Percentiles rank a stretch among this genome's conserved stretches.
phyloP scores from a whole-genome alignment of 805 yeast genomes.

The Candida nemodendra region DNA sequence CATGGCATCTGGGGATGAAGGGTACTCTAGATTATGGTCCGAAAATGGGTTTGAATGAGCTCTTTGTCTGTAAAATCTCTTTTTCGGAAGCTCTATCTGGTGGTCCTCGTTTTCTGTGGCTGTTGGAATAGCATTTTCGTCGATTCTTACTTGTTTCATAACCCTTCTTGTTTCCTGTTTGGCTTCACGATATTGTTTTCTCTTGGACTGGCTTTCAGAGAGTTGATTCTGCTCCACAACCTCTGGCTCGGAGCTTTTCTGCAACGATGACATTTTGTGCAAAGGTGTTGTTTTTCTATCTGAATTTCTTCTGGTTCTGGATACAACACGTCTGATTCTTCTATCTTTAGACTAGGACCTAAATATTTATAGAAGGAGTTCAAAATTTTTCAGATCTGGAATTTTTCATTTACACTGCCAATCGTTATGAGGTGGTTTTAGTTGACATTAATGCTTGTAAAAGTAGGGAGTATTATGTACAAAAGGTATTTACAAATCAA shows the following conservation, averaged over 20 bases:
- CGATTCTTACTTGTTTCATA: slow-evolving; percentile 46
- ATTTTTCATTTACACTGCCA: neutral
- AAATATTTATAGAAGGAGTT: neutral
- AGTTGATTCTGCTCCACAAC: slow-evolving; percentile 3
- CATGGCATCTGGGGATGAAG: slow-evolving; percentile 77
- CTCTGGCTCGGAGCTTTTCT: neutral
- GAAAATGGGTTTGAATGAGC: slow-evolving; percentile 98
- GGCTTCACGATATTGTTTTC: slow-evolving; percentile 49
- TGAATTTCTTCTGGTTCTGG: too few relatives aligned
- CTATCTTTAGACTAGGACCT: neutral
- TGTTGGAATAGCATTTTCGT: slow-evolving; percentile 23
- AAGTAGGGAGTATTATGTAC: neutral
- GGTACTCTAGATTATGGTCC: slow-evolving; percentile 90
- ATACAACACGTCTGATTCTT: too few relatives aligned
- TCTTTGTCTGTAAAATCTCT: slow-evolving; percentile 89
- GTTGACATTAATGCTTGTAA: neutral
- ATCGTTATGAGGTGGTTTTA: too few relatives aligned
- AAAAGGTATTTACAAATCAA: neutral
- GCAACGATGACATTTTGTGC: slow-evolving; percentile 1
- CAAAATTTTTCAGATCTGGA: neutral
- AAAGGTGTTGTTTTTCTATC: too few relatives aligned
- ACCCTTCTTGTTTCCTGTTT: slow-evolving; percentile 44
- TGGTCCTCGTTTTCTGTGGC: slow-evolving; percentile 20
- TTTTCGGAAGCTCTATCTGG: slow-evolving; percentile 56
- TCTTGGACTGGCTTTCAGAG: slow-evolving; percentile 30